Base-by-base conservation (phyloP, 2,329 filamentous ascomycete species). In the Sporothrix brasiliensis region DNA sequence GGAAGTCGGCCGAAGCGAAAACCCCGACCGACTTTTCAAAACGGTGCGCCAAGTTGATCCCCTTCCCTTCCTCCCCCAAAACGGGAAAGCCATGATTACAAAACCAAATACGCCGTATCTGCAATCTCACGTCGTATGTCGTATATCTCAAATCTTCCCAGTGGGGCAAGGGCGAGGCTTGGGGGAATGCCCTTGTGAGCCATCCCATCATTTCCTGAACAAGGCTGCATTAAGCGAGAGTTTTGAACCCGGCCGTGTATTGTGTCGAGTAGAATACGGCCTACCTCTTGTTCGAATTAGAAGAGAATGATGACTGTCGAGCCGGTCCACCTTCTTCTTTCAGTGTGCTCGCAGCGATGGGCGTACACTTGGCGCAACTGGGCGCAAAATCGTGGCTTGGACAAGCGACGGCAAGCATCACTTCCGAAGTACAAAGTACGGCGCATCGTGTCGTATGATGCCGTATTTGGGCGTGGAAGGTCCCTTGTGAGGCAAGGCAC, bases 141-240 rank as follows among this genome's bases (percentile, higher is more conserved):
- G 56, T 60, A 60, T 41, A 60, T 60, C 56, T 60, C 27, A 19
- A 34, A 34, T 34, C 34, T 34, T 34, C 6, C 1, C 34, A 34
- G 30, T 19, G 19, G 54, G 54, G 34, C 34, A 61, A 61, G 56
- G n/a, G 34, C 56, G 14, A 39, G 47, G 47, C 47, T 52, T 49
- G 47, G 16, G 47, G 16, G 47, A 19, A 24, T 24, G 47, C 34
- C 34, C 34, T 34, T 34, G 24, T 14, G 19, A 44, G n/a, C 27
- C 34, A 49, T 39, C 49, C 49, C 44, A 34, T 41, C 44, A 21
- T 41, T 53, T 53, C 63, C 63, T 67, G 27, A 67, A 67, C 49
- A 11, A 53, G 63, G 63, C 63, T 67, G 63, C 24, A 67, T 53
- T 67, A 41, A 34, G 63, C 63, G 63, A 67, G 63, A 41, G 14